Evolutionary conservation across 73 alveolate species (phyloP), one percentile per base, ranked within the genome.

Genomic region (Blepharisma japonicum): DNA sequence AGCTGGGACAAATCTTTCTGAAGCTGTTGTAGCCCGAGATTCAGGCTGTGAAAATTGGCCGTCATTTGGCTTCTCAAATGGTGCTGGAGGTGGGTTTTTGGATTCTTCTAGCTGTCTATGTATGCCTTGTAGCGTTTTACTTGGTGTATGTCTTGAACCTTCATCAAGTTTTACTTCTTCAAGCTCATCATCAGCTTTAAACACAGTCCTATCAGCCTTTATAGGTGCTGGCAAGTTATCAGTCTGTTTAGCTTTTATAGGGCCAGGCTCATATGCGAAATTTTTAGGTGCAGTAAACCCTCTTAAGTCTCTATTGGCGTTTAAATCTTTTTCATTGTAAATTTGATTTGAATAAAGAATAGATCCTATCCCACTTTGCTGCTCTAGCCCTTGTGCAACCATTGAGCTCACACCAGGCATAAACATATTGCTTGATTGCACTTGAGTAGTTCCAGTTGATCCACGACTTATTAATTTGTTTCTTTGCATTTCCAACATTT

Each of bases 151-250:
- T 25, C 23, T 61, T 14, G 47, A 18, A 0, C 74, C 23, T 61
- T 61, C 74, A 25, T 61, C 74, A 14, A 61, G 23, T 39, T 61
- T 61, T 20, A 61, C 74, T 25, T 32, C 42, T 32, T 61, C 74
- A 18, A 14, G 47, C 49, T 14, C 47, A 14, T 61, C 74, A 2
- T 61, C 74, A 18, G 47, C 46, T 61, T 25, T 25, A 61, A 61
- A 14, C 49, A 61, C 74, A 8, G 49, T 14, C 18, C 14, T 39
- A 9, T 61, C 74, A 61, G 74, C 74, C 23, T 61, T 61, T 14
- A 61, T 61, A n/a, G 74, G 74, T 61, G 47, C 74, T 5, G 74
- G 74, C 46, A 61, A 25, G 2, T 8, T 18, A 14, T 61, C 74
- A 25, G 23, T 32, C 3, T 32, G 23, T 11, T 14, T n/a, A 61